Evolutionary conservation across 257 asterid genomes (phyloP).

Genomic region (Capsicum pubescens): DNA sequence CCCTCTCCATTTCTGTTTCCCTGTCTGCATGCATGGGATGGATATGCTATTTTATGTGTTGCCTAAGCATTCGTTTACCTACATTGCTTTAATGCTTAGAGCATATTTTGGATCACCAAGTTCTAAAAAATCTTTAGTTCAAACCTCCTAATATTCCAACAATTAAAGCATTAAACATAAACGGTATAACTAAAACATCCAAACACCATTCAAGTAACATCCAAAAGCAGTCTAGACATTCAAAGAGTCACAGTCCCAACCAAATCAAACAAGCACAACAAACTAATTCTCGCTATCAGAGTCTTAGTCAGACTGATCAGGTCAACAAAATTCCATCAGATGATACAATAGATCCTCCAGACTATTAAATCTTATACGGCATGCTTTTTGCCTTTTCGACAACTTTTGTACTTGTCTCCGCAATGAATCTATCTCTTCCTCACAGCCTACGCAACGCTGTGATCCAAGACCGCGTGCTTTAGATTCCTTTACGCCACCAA

Average conservation of each 20-base stretch:
- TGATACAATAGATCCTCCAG: background rate
- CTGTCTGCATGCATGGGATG: no score
- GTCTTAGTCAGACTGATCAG: background rate
- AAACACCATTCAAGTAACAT: background rate
- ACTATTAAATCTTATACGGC: background rate
- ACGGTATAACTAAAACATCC: background rate
- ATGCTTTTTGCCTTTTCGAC: background rate
- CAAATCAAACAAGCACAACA: background rate
- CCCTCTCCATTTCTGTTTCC: no score
- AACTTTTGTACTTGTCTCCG: background rate
- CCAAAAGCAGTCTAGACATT: background rate
- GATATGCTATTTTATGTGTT: no score
- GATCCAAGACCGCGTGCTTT: background rate
- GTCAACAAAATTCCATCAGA: background rate
- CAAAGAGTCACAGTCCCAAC: background rate
- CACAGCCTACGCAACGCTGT: background rate
- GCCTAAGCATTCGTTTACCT: no score
- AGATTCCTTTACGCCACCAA: background rate
- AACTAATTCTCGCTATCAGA: background rate
- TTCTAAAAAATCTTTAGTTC: background rate
- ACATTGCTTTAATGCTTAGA: no score
- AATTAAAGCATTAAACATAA: background rate
- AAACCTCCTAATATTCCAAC: background rate
- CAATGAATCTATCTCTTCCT: constrained; percentile 20
- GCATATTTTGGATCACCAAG: no score